Base-by-base conservation (phyloP, 106 monocot genomes). In the Alisma plantagoaquatica region DNA sequence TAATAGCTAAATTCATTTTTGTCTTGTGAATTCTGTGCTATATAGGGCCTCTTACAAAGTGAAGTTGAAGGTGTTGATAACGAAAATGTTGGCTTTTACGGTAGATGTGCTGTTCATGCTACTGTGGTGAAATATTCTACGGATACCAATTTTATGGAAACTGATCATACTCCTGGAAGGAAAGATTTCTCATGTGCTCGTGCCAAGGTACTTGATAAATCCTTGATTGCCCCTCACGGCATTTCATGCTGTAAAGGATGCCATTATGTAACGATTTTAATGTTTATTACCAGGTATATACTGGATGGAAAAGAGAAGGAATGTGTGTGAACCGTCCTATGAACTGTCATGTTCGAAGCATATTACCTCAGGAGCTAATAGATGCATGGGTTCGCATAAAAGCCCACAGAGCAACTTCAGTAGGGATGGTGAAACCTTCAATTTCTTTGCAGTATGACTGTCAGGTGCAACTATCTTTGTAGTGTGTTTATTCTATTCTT, bases 351-450 rank as follows among this genome's bases (percentile, higher is more conserved):
- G n/a, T n/a, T 14, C 35, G 9, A 54, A 83, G 72, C 68, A 71
- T 78, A 69, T 87, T 96, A 52, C 75, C 94, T n/a, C 83, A 83
- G 44, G 88, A 84, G 41, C 94, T 84, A 69, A 78, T 96, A 50
- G 89, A 96, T 68, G 77, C 84, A 58, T 96, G 94, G 94, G 31
- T 73, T 68, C 78, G 75, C 51, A 87, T 96, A 29, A 88, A 88
- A 67, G 80, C 70, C 6, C 81, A 77, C 41, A 96, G 84, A 33
- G 71, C 75, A 31, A 68, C 70, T 58, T 29, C 53, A 46, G 66
- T 70, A 70, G 51, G 53, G 14, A 14, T 42, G 23, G 27, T 63
- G 47, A 76, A 76, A 51, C 56, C 45, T 2, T 62, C 69, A 47
- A 43, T 53, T 57, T 71, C 72, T 30, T 38, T 38, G 35, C 71